Percentiles rank a stretch among this genome's conserved stretches.
phyloP scores from a whole-genome alignment of 345 rosid genomes.

The Garcia nutans region DNA sequence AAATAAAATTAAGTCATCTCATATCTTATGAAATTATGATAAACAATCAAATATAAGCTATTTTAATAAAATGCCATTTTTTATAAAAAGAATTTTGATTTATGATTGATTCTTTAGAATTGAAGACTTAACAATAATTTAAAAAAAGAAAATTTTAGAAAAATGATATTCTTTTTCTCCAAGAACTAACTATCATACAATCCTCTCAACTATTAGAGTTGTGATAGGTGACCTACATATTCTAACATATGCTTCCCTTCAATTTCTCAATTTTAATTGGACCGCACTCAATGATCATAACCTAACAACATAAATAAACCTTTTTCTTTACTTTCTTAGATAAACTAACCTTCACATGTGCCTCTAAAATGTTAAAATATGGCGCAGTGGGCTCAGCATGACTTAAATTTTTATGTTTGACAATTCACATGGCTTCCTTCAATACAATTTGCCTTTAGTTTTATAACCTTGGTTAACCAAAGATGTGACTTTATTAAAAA shows the following conservation, averaged over 20 bases:
- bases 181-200: background rate
- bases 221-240: conserved; percentile 4
- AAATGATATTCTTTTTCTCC: too few species aligned
- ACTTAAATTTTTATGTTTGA: background rate
- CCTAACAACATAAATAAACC: background rate
- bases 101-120: background rate
- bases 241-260: background rate
- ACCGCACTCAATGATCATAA: background rate
- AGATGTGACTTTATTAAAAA: too few species aligned
- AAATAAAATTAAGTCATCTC: too few species aligned
- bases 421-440: too few species aligned
- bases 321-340: background rate
- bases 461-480: too few species aligned
- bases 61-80: too few species aligned
- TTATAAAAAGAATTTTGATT: background rate
- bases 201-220: background rate
- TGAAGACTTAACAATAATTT: background rate
- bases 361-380: background rate
- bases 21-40: too few species aligned
- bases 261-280: background rate
- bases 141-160: background rate
- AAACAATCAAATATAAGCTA: too few species aligned
- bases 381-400: background rate
- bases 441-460: too few species aligned
- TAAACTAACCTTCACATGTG: background rate